phyloP scores from a whole-genome alignment of 208 protist species.

The Crithidia bombi region DNA sequence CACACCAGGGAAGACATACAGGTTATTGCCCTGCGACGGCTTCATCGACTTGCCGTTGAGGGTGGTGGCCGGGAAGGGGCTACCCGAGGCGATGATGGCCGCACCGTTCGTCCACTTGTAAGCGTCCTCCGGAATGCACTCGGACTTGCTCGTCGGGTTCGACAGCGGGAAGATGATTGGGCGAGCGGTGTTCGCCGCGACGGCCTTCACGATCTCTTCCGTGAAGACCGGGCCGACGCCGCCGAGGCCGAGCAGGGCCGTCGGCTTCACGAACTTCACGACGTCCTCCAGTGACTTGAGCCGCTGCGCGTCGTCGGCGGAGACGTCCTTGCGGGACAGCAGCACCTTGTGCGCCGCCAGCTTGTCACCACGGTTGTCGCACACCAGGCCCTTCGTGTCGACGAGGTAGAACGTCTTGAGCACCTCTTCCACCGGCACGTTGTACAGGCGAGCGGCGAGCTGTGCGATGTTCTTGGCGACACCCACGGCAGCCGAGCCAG shows the following conservation, averaged over 20 bases:
- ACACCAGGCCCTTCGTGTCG: slow-evolving; percentile 93
- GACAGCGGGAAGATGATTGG: slow-evolving; percentile 98
- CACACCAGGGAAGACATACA: slow-evolving; percentile 96
- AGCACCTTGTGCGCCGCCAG: slow-evolving; percentile 88
- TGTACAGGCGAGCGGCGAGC: slow-evolving; percentile 60
- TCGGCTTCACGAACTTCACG: slow-evolving; percentile 94
- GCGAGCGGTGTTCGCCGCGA: slow-evolving; percentile 76
- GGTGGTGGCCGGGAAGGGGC: slow-evolving; percentile 93
- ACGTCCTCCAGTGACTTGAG: slow-evolving; percentile 67
- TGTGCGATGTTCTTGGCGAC: slow-evolving; percentile 95
- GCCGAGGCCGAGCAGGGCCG: slow-evolving; percentile 94
- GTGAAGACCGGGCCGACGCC: slow-evolving; percentile 94
- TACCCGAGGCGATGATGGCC: slow-evolving; percentile 95
- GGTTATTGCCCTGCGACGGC: slow-evolving; percentile 97
- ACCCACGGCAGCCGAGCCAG: slow-evolving; percentile 93
- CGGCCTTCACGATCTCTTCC: slow-evolving; percentile 88
- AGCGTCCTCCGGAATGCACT: slow-evolving; percentile 93
- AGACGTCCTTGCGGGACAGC: slow-evolving; percentile 86
- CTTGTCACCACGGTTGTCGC: slow-evolving; percentile 80
- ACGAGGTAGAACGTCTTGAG: slow-evolving; percentile 91
- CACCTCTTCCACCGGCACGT: slow-evolving; percentile 80
- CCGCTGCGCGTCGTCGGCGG: slow-evolving; percentile 61
- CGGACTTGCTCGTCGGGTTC: slow-evolving; percentile 93
- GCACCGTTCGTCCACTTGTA: slow-evolving; percentile 94
- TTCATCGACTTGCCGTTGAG: slow-evolving; percentile 81